These are phyloP conservation scores for Bothriochloa decipiens DNA, from an alignment of 176 grass and related monocot species.

Conservation along the genomic window DNA sequence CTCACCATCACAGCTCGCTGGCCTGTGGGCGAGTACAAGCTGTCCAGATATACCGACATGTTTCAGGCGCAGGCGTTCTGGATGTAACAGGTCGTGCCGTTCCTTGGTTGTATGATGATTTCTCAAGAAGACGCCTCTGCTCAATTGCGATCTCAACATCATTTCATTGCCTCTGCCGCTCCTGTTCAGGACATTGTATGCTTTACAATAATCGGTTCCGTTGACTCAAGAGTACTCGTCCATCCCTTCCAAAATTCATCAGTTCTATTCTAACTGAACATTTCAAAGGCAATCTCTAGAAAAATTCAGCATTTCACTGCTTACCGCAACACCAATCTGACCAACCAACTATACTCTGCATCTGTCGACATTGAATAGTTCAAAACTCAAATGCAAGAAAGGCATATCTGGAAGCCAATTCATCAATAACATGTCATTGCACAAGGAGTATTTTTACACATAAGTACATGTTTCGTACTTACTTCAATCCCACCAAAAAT, in stretches of 20 bases:
- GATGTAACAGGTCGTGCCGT: background rate
- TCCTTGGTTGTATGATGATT: background rate
- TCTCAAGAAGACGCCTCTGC: background rate
- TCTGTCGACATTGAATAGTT: background rate
- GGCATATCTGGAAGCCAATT: background rate
- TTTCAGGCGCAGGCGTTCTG: background rate
- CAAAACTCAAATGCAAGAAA: background rate
- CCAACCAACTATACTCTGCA: background rate
- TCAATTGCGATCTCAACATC: background rate
- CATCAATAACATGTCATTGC: background rate
- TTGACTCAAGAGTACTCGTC: background rate
- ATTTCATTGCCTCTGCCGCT: background rate
- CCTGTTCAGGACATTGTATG: background rate
- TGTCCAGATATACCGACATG: too few species aligned
- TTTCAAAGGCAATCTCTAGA: background rate
- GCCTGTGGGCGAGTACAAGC: too few species aligned
- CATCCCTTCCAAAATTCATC: background rate
- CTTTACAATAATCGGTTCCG: too few species aligned
- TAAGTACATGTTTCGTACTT: background rate
- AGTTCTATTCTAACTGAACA: background rate
- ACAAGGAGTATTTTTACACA: background rate
- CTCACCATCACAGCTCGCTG: too few species aligned
- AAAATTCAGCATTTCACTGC: background rate
- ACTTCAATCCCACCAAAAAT: constrained; percentile 11
- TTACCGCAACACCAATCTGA: background rate